phyloP scores from a whole-genome alignment of 345 rosid species.

The Aquilaria malaccensis region DNA sequence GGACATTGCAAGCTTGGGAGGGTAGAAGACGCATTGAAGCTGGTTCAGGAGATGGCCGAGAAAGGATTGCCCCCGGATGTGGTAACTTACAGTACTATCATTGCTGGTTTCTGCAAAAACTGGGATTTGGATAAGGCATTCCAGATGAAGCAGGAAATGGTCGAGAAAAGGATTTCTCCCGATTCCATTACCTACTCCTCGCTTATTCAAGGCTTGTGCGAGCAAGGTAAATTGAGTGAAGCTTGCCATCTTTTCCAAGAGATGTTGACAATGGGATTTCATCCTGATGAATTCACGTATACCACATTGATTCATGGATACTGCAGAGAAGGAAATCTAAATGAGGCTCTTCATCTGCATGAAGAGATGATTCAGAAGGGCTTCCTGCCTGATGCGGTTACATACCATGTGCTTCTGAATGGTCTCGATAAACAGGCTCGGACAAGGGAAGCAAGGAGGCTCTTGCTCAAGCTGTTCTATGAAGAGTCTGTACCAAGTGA shows the following conservation, averaged over 20 bases:
- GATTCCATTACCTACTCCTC: conserved; percentile 72
- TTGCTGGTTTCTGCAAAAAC: conserved; percentile 60
- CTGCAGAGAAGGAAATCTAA: conserved; percentile 61
- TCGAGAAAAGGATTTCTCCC: conserved; percentile 46
- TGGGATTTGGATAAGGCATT: conserved; percentile 60
- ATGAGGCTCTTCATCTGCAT: conserved; percentile 53
- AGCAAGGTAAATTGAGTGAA: conserved; percentile 54
- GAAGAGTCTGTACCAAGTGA: conserved; percentile 64
- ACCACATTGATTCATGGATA: conserved; percentile 68
- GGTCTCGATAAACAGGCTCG: conserved; percentile 84
- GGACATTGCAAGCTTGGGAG: conserved; percentile 66
- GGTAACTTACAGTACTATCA: conserved; percentile 74
- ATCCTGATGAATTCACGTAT: conserved; percentile 68
- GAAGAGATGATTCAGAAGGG: conserved; percentile 75
- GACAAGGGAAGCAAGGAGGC: conserved; percentile 75
- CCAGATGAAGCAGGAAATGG: conserved; percentile 54
- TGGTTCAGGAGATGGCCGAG: conserved; percentile 46
- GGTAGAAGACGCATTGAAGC: conserved; percentile 50
- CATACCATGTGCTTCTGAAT: conserved; percentile 80
- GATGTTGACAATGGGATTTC: conserved; percentile 44
- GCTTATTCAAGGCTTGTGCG: conserved; percentile 71
- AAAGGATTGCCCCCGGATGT: conserved; percentile 67
- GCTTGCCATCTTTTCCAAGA: conserved; percentile 69
- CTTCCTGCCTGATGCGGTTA: conserved; percentile 76
- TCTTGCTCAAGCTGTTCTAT: conserved; percentile 70